Conservation (phyloP, 2,329 filamentous ascomycete species). For the Lachnellula suecica region DNA sequence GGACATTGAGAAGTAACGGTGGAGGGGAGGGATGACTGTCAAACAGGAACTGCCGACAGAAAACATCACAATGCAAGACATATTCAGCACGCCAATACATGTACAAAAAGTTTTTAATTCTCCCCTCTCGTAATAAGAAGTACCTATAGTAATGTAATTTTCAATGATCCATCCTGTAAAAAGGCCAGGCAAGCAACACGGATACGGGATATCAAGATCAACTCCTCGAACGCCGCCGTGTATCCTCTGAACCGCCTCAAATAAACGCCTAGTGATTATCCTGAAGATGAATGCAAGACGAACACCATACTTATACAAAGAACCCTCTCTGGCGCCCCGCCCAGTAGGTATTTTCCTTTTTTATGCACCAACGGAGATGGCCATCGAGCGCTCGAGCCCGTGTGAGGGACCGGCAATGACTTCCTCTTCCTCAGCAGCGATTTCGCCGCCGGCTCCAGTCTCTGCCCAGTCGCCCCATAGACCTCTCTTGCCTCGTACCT, state of each 20-base stretch:
- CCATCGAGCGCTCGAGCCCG: constrained; percentile 15
- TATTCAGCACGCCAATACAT: too few relatives aligned
- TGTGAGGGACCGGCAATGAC: constrained; percentile 15
- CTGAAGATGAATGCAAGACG: background rate
- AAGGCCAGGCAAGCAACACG: background rate
- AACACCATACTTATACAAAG: constrained; percentile 2
- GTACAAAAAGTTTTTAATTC: too few relatives aligned
- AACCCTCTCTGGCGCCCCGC: background rate
- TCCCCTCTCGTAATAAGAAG: too few relatives aligned
- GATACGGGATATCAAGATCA: background rate
- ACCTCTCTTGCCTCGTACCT: constrained; percentile 87
- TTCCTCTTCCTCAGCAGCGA: constrained; percentile 36
- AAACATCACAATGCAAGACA: too few relatives aligned
- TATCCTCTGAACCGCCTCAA: background rate
- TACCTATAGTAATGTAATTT: too few relatives aligned
- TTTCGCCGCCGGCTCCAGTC: constrained; percentile 63
- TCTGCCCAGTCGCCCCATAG: constrained; percentile 98
- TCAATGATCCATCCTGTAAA: too few relatives aligned
- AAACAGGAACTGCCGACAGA: too few relatives aligned
- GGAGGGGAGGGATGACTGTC: too few relatives aligned
- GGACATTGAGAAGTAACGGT: too few relatives aligned
- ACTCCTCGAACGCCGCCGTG: background rate
- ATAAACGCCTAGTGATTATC: background rate
- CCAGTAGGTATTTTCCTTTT: background rate
- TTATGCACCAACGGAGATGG: constrained; percentile 25